These are phyloP conservation scores for Colletotrichum lentis DNA, from an alignment of 2,329 filamentous ascomycete genomes.

Conservation along the genomic window DNA sequence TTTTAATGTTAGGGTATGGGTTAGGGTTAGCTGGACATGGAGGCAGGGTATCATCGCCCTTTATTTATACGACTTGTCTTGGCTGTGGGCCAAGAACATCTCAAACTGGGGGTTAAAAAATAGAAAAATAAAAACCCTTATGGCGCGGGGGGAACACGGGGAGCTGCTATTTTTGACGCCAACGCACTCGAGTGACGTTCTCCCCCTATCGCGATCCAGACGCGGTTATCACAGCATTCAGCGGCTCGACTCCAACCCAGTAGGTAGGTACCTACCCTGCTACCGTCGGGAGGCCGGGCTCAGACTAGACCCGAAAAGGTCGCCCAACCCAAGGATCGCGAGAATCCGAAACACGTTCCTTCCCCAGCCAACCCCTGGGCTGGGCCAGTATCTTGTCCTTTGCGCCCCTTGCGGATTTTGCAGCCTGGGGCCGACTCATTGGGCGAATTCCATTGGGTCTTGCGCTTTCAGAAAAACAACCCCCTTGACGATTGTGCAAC, in stretches of 20 bases:
- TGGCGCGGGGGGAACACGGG: neutral
- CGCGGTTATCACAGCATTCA: neutral
- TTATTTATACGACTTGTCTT: no score
- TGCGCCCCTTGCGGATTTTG: neutral
- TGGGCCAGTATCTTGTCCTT: neutral
- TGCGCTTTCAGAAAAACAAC: neutral
- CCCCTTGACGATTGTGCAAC: slow-evolving; percentile 28
- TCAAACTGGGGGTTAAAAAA: no score
- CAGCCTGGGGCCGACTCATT: neutral
- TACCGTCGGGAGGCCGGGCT: neutral
- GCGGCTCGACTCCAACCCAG: neutral
- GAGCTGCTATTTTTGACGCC: slow-evolving; percentile 8
- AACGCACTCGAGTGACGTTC: neutral
- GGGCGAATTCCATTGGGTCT: slow-evolving; percentile 16
- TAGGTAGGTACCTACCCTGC: neutral
- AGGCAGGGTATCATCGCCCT: no score
- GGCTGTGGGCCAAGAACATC: neutral
- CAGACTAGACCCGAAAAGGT: slow-evolving; percentile 7
- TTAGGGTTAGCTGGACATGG: no score
- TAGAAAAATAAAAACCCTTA: neutral
- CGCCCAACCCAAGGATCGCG: neutral
- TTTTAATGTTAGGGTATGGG: no score
- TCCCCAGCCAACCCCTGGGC: slow-evolving; percentile 19
- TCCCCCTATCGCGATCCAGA: no score
- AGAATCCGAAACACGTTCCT: slow-evolving; percentile 29